These are phyloP conservation scores for Meira miltonrushii DNA, from an alignment of 1,284 basidiomycete genomes.

Conservation along the genomic window DNA sequence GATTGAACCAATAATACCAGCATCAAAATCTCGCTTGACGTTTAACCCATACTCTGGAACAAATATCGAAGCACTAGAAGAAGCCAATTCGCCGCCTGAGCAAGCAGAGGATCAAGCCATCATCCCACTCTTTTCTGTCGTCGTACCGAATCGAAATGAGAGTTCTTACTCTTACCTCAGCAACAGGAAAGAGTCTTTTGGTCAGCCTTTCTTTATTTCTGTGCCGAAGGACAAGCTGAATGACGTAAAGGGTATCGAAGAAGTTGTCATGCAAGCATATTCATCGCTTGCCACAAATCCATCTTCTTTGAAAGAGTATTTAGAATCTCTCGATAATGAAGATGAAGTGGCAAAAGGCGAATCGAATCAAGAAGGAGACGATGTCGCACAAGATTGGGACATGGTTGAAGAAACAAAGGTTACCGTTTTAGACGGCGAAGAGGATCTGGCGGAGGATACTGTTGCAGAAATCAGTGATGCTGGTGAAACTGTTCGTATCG, in stretches of 20 bases:
- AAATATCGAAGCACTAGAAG: neutral
- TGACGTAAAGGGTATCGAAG: constrained; percentile 24
- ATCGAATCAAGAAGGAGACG: constrained; percentile 4
- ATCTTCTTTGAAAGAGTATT: constrained; percentile 10
- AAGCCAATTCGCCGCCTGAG: neutral
- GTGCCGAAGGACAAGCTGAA: constrained; percentile 27
- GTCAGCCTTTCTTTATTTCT: constrained; percentile 47
- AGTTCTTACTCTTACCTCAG: constrained; percentile 13
- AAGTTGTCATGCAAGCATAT: constrained; percentile 28
- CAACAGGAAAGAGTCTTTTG: constrained; percentile 15
- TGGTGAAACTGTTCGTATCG: constrained; percentile 23
- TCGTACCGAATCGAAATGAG: constrained; percentile 5
- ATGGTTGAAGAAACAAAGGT: constrained; percentile 23
- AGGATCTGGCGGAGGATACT: constrained; percentile 1
- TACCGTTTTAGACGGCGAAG: neutral
- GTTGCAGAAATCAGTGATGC: constrained; percentile 33
- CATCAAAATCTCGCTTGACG: neutral
- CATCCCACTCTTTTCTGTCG: constrained; percentile 40
- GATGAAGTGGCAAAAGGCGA: neutral
- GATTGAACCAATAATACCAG: constrained; percentile 9
- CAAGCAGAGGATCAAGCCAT: constrained; percentile 26
- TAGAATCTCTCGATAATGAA: neutral
- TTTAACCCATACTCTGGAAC: neutral
- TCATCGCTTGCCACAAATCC: constrained; percentile 20
- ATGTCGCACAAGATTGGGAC: constrained; percentile 22